Evolutionary conservation across 2,329 filamentous ascomycete species (phyloP).

Genomic region (Cladosporium colombiae): DNA sequence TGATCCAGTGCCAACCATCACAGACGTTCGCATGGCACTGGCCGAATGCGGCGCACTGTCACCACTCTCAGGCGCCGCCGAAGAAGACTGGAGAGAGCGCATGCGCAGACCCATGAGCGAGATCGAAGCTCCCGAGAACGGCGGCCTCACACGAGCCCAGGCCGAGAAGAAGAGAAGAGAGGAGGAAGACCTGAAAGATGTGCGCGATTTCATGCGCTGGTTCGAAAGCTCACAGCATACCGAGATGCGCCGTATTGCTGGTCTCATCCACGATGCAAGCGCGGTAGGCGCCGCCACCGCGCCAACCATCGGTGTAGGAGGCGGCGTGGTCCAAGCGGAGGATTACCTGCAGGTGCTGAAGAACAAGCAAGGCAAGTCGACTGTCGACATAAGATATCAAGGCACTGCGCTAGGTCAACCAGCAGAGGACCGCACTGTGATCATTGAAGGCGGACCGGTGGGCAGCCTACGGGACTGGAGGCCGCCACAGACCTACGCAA

Average conservation of each 20-base stretch:
- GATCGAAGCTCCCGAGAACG: slow-evolving; percentile 40
- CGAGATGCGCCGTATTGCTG: slow-evolving; percentile 80
- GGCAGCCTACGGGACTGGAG: slow-evolving; percentile 69
- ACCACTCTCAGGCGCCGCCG: slow-evolving; percentile 65
- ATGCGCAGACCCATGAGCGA: slow-evolving; percentile 48
- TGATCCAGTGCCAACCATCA: slow-evolving; percentile 63
- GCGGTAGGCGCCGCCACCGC: slow-evolving; percentile 46
- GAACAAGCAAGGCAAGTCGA: slow-evolving; percentile 85
- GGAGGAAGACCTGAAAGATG: slow-evolving; percentile 75
- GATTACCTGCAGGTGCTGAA: slow-evolving; percentile 65
- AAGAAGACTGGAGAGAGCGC: slow-evolving; percentile 65
- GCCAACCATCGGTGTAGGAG: slow-evolving; percentile 39
- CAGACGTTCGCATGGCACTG: slow-evolving; percentile 83
- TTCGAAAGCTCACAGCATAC: slow-evolving; percentile 70
- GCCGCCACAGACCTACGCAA: slow-evolving; percentile 23
- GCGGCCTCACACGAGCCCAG: slow-evolving; percentile 28
- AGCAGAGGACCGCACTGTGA: slow-evolving; percentile 68
- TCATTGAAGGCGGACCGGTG: slow-evolving; percentile 75
- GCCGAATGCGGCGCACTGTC: slow-evolving; percentile 75
- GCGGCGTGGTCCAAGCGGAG: slow-evolving; percentile 44
- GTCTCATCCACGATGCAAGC: slow-evolving; percentile 54
- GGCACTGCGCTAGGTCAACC: slow-evolving; percentile 79
- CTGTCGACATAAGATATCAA: slow-evolving; percentile 78
- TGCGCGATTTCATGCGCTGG: slow-evolving; percentile 79
- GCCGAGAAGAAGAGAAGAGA: slow-evolving; percentile 49